These are phyloP conservation scores for Xylaria acuta DNA, from an alignment of 495 filamentous ascomycete genomes.

Conservation along the genomic window DNA sequence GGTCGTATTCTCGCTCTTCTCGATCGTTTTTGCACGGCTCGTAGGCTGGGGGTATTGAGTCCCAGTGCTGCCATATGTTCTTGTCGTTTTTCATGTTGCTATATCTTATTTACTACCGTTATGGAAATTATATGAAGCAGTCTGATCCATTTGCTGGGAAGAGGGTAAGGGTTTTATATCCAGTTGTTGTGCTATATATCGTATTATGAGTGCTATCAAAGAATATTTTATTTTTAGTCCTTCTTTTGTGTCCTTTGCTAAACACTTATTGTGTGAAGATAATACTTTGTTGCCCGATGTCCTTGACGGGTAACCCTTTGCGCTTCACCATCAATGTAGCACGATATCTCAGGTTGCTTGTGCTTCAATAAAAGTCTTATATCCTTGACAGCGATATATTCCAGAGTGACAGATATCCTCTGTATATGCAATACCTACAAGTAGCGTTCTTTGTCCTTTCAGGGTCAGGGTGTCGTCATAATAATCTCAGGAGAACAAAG, in stretches of 20 bases:
- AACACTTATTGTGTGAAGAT: background rate
- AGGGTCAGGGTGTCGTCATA: background rate
- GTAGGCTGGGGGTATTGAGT: conserved; percentile 8
- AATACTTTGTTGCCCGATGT: background rate
- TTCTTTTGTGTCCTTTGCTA: background rate
- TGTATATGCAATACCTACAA: background rate
- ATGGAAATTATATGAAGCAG: too few relatives aligned
- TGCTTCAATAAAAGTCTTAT: background rate
- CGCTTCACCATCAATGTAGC: background rate
- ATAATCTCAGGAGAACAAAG: background rate
- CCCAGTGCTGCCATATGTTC: background rate
- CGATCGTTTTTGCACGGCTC: conserved; percentile 19
- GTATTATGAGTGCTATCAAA: background rate
- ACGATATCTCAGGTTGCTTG: background rate
- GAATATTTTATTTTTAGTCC: background rate
- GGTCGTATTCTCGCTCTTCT: conserved; percentile 16
- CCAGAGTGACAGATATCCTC: background rate
- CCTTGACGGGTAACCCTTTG: background rate
- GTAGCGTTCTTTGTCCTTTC: background rate
- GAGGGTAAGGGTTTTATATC: background rate
- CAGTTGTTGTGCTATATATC: background rate
- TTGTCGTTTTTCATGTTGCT: background rate
- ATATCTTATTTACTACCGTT: background rate
- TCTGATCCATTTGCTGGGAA: background rate
- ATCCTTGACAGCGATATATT: background rate